Evolutionary conservation across 2,329 filamentous ascomycete genomes (phyloP).

Genomic region (Pestalotiopsis sp.): DNA sequence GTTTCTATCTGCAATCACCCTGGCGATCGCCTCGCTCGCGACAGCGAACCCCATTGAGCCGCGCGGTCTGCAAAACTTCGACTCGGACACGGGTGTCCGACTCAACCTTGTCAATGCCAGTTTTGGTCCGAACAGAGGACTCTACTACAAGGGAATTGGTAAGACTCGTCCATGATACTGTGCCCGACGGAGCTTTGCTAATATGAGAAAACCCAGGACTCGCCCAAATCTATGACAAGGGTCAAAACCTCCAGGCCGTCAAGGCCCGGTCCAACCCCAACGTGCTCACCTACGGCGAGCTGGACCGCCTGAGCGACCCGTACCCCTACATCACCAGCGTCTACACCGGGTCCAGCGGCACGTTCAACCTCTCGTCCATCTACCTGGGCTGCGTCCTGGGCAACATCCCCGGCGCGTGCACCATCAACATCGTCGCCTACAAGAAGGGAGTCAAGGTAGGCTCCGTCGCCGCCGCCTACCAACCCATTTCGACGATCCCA

Average conservation of each 20-base stretch:
- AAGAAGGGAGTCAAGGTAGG: background rate
- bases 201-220: background rate
- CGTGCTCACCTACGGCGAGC: slow-evolving; percentile 19
- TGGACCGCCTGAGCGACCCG: slow-evolving; percentile 14
- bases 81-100: background rate
- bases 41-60: background rate
- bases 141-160: background rate
- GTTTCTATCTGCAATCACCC: background rate
- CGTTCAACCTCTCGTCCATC: background rate
- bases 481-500: background rate
- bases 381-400: background rate
- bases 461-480: background rate
- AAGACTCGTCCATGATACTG: background rate
- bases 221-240: background rate
- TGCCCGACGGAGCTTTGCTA: background rate
- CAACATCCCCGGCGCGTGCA: background rate
- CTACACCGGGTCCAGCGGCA: background rate
- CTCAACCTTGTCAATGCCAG: background rate
- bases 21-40: background rate
- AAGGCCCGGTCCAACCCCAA: background rate
- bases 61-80: background rate
- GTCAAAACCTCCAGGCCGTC: background rate
- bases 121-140: background rate
- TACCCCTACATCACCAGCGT: background rate
- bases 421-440: background rate